Base-by-base conservation (phyloP, 2,329 filamentous ascomycete genomes). In the Diaporthe capsici region DNA sequence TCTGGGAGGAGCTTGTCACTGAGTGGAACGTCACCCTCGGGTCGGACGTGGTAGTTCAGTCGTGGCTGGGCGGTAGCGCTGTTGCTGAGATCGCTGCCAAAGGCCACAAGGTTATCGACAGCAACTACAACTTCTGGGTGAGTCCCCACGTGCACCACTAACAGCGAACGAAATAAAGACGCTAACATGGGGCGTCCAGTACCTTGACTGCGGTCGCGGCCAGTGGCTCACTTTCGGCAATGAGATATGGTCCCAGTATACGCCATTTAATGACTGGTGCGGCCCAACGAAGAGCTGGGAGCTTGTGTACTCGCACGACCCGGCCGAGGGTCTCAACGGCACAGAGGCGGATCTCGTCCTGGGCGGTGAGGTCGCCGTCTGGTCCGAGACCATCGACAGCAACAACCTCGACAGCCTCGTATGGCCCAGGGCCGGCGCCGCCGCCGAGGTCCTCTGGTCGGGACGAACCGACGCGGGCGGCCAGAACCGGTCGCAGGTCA, bases 1-100 rank as follows among this genome's bases (percentile, higher is more conserved):
- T 96, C 1, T 98, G 95, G 95, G 95, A 98, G 83, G 95, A 98
- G 83, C 95, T 97, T 88, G 87, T 95, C 1, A 86, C 94, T 13
- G 88, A 92, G 34, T 98, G 94, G 93, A 94, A 96, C 81, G 85
- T 97, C 61, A 94, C 90, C 0, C 85, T 98, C 8, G 92, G 91
- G 3, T 83, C 88, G 20, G 92, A 95, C 80, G 92, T 94, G 0
- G 88, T 97, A 17, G 89, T 98, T 7, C 95, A 98, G 84, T 90
- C 92, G 4, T 98, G 95, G 95, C 89, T 92, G 63, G 92, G 91
- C 65, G 89, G 90, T 31, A 85, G 85, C 15, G 90, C 93, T 8
- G 89, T 95, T 67, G 87, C 90, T 74, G 83, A 88, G 57, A 87
- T 94, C 57, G 91, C 92, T 0, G 84, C 84, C 42, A 86, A 87